Percentiles rank a stretch among this genome's conserved stretches.
These are phyloP conservation scores for Aphanomyces euteiches DNA, from an alignment of 352 stramenopile species.

Conservation along the genomic window DNA sequence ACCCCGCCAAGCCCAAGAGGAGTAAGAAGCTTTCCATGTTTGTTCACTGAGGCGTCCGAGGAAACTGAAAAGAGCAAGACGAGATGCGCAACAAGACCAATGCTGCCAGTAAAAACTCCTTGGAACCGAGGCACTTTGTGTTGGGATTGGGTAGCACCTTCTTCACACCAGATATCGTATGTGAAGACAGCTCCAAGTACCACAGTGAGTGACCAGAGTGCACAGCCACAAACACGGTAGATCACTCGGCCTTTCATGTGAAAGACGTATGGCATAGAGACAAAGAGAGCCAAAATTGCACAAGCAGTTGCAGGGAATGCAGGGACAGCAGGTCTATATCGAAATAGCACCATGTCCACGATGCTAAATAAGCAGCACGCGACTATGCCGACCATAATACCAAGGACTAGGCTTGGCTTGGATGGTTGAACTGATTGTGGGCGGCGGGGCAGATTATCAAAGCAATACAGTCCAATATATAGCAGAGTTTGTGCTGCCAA, in stretches of 20 bases:
- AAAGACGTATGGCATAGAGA: conserved; percentile 49
- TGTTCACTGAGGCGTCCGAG: not conserved
- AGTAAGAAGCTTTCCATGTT: not conserved
- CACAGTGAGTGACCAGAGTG: conserved; percentile 58
- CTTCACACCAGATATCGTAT: conserved; percentile 45
- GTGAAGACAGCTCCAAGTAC: conserved; percentile 47
- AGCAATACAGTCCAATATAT: conserved; percentile 42
- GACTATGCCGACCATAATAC: conserved; percentile 41
- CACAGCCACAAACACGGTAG: conserved; percentile 48
- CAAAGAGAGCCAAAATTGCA: conserved; percentile 48
- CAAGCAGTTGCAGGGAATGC: conserved; percentile 48
- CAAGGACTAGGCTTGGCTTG: conserved; percentile 34
- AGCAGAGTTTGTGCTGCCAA: conserved; percentile 41
- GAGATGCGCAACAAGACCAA: conserved; percentile 47
- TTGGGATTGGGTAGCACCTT: not conserved
- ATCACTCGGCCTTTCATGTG: conserved; percentile 46
- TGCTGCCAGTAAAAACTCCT: conserved; percentile 47
- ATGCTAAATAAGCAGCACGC: conserved; percentile 48
- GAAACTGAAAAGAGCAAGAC: conserved; percentile 39
- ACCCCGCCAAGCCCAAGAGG: not conserved
- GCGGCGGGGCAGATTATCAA: conserved; percentile 27
- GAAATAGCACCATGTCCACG: conserved; percentile 47
- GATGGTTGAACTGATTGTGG: not conserved
- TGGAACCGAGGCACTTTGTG: conserved; percentile 39
- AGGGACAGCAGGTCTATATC: conserved; percentile 38